phyloP scores from a whole-genome alignment of 345 rosid genomes.

The Lepidium didymum region DNA sequence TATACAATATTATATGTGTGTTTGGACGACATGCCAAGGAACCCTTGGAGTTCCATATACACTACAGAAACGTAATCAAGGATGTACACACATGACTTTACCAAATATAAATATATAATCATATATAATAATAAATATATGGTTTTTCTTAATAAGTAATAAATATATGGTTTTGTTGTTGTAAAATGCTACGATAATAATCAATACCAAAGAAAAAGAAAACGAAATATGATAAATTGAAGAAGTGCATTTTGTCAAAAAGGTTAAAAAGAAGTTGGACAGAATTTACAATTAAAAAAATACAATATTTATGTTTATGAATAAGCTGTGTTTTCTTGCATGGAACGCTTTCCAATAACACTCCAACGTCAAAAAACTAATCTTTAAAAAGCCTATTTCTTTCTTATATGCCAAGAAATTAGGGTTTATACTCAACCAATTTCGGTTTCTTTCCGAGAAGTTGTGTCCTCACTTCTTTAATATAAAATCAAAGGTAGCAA shows the following conservation, averaged over 20 bases:
- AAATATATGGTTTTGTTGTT: background rate
- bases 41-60: background rate
- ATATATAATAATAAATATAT: background rate
- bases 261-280: no score
- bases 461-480: background rate
- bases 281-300: no score
- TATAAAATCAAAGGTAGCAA: no score
- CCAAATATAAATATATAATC: background rate
- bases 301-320: no score
- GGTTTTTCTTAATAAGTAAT: background rate
- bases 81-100: background rate
- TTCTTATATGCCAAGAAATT: background rate
- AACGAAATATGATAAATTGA: no score
- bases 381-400: background rate
- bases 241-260: no score
- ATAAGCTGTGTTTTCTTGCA: constrained; percentile 7
- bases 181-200: background rate
- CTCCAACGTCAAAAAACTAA: background rate
- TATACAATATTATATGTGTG: background rate
- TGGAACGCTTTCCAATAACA: background rate
- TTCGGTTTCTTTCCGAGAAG: background rate
- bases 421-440: background rate
- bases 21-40: background rate
- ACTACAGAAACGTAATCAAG: constrained; percentile 10
- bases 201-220: background rate